Evolutionary conservation across 805 yeast species (phyloP).

Genomic region (Candida incommunis): DNA sequence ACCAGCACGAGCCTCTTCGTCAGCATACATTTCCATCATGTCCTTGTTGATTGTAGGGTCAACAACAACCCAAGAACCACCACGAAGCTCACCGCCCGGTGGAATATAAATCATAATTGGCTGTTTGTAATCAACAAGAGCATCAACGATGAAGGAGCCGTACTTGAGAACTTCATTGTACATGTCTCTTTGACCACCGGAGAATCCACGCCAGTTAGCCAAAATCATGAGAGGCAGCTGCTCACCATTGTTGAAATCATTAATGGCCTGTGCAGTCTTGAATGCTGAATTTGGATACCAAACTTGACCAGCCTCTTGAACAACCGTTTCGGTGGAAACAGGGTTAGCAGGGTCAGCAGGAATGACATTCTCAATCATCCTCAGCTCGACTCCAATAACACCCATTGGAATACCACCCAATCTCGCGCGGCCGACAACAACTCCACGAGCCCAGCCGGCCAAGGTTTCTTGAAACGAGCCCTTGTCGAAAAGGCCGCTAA

Average conservation of each 20-base stretch:
- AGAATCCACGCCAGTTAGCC: conserved; percentile 99
- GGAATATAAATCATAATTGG: conserved; percentile 96
- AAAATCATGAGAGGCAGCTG: conserved; percentile 92
- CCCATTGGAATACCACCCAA: conserved; percentile 98
- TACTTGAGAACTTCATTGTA: conserved; percentile 94
- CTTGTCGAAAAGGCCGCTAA: conserved; percentile 81
- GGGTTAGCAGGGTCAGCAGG: conserved; percentile 99
- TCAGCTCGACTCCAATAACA: conserved; percentile 91
- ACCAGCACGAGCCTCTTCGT: conserved; percentile 91
- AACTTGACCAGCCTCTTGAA: conserved; percentile 97
- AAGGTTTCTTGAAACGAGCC: conserved; percentile 91
- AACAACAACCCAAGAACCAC: conserved; percentile 99
- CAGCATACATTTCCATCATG: conserved; percentile 99
- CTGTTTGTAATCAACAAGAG: conserved; percentile 88
- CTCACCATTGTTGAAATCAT: conserved; percentile 96
- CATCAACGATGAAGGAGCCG: conserved; percentile 95
- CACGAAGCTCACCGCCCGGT: conserved; percentile 96
- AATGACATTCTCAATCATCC: conserved; percentile 71
- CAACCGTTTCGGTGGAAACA: conserved; percentile 70
- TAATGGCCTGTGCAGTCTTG: conserved; percentile 97
- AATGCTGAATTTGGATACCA: conserved; percentile 99
- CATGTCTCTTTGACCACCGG: conserved; percentile 99
- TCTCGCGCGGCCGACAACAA: conserved; percentile 97
- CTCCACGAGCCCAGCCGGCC: conserved; percentile 98
- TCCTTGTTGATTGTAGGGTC: conserved; percentile 95